phyloP scores from a whole-genome alignment of 208 protist genomes.

The Leishmania amazonensis region DNA sequence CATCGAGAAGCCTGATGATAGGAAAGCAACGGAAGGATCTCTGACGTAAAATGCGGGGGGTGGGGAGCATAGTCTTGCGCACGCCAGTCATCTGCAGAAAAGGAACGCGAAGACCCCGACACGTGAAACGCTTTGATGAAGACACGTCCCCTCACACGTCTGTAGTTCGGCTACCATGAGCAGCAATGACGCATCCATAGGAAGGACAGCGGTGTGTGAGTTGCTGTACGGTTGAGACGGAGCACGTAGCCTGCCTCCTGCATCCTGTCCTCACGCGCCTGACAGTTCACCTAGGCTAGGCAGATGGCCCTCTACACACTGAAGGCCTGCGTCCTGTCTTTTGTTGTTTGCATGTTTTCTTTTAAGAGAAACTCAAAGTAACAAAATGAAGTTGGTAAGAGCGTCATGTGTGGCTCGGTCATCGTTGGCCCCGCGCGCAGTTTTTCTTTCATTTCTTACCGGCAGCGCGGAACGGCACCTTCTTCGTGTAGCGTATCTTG shows the following conservation, averaged over 20 bases:
- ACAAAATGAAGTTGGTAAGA: conserved; percentile 17
- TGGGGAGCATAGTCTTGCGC: neutral
- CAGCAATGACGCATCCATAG: neutral
- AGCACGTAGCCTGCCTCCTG: neutral
- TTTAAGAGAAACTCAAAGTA: conserved; percentile 15
- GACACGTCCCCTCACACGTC: neutral
- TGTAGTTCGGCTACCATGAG: neutral
- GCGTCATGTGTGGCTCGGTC: conserved; percentile 16
- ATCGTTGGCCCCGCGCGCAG: neutral
- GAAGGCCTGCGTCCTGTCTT: neutral
- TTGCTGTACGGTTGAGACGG: neutral
- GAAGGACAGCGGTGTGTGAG: neutral
- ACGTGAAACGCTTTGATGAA: neutral
- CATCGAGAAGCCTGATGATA: neutral
- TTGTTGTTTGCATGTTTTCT: conserved; percentile 3
- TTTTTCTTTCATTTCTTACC: conserved; percentile 20
- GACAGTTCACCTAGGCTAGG: neutral
- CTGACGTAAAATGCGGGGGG: neutral
- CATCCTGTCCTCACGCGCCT: neutral
- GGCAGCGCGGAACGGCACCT: conserved; percentile 76
- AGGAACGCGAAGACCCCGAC: neutral
- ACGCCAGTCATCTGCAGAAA: neutral
- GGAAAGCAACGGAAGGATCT: neutral
- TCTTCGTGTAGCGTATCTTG: conserved; percentile 87
- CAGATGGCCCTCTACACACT: neutral